Conservation (phyloP, 495 filamentous ascomycete species). For the Peziza echinospora region DNA sequence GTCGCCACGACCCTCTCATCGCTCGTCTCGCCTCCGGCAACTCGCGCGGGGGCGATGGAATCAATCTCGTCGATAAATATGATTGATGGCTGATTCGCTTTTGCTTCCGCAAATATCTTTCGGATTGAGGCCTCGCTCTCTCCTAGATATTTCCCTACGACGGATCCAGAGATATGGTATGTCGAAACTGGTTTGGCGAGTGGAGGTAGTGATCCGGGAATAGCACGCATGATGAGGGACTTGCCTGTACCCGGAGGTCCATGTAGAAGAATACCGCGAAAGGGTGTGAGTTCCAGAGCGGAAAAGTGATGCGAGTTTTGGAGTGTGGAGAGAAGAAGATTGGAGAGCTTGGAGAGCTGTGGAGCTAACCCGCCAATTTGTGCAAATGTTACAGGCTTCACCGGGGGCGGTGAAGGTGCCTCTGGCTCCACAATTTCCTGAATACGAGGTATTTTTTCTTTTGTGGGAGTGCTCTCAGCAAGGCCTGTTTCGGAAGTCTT, state of each 20-base stretch:
- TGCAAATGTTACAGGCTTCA: constrained; percentile 25
- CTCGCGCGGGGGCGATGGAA: constrained; percentile 40
- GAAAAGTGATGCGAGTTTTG: constrained; percentile 14
- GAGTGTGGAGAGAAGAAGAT: constrained; percentile 16
- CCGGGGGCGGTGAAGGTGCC: not conserved
- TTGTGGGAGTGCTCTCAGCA: not conserved
- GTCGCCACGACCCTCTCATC: constrained; percentile 27
- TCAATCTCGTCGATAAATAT: constrained; percentile 71
- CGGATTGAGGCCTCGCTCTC: constrained; percentile 46
- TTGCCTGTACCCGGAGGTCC: constrained; percentile 32
- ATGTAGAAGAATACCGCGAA: constrained; percentile 21
- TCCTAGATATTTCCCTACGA: constrained; percentile 56
- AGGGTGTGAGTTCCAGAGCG: constrained; percentile 10
- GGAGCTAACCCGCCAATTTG: constrained; percentile 13
- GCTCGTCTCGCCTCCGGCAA: constrained; percentile 23
- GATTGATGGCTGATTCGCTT: constrained; percentile 50
- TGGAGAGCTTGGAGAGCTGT: constrained; percentile 10
- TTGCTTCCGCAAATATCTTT: constrained; percentile 50
- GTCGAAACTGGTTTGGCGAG: constrained; percentile 8
- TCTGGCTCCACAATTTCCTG: not conserved
- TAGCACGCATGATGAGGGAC: constrained; percentile 39
- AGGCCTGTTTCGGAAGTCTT: not conserved
- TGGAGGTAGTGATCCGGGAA: constrained; percentile 24
- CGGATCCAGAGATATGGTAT: constrained; percentile 27
- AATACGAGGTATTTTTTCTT: constrained; percentile 2